Percentiles rank a stretch among this genome's conserved stretches.
phyloP scores from a whole-genome alignment of 495 filamentous ascomycete species.

The Mycothermus thermophilus region DNA sequence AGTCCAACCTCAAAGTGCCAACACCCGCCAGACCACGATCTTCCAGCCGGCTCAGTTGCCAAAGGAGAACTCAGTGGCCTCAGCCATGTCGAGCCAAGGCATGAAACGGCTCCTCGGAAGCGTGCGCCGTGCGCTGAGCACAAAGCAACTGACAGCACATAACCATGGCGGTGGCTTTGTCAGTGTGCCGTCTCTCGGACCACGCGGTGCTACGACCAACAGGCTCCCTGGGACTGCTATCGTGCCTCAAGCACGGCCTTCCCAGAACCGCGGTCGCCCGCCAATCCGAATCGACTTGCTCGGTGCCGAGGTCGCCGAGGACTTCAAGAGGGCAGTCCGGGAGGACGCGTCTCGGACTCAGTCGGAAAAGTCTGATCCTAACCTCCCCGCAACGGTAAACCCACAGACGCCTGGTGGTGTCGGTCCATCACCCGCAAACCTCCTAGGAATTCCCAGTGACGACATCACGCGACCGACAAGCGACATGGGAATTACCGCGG shows the following conservation, averaged over 20 bases:
- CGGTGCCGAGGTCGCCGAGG: conserved; percentile 59
- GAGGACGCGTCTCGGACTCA: conserved; percentile 40
- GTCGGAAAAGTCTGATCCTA: conserved; percentile 17
- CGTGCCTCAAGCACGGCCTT: conserved; percentile 37
- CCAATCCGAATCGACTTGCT: conserved; percentile 59
- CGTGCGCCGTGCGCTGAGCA: conserved; percentile 76
- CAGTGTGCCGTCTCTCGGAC: conserved; percentile 37
- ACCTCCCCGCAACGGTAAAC: conserved; percentile 5
- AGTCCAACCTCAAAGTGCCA: conserved; percentile 42
- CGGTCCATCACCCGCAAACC: too few species aligned
- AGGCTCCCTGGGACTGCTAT: conserved; percentile 40
- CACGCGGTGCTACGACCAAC: conserved; percentile 36
- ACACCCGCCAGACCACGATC: conserved; percentile 34
- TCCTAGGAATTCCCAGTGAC: too few species aligned
- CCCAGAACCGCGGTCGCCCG: conserved; percentile 26
- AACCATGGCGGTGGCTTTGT: conserved; percentile 34
- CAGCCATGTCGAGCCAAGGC: conserved; percentile 44
- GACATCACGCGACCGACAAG: conserved; percentile 24
- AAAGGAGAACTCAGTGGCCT: conserved; percentile 31
- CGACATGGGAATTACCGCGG: conserved; percentile 49
- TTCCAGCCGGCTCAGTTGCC: conserved; percentile 27
- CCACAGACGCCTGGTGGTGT: conserved; percentile 6
- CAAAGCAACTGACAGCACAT: conserved; percentile 37
- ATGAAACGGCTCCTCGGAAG: conserved; percentile 79
- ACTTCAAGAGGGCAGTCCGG: conserved; percentile 53